phyloP scores from a whole-genome alignment of 441 rosid genomes.

The Arabidopsis hybrid region DNA sequence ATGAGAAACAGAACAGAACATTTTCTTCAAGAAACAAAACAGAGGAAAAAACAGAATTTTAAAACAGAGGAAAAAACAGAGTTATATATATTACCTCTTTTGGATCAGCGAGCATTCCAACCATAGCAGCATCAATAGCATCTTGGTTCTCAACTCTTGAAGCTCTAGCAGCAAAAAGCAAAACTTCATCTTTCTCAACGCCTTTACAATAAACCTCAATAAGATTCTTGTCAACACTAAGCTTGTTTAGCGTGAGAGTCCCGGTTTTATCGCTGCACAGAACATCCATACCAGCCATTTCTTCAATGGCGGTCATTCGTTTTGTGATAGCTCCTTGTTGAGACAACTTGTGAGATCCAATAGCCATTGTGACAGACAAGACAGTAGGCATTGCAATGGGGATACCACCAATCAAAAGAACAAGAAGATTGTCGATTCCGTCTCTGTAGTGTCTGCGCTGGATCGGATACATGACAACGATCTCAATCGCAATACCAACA shows the following conservation, averaged over 20 bases:
- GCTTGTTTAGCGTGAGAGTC: slow-evolving; percentile 86
- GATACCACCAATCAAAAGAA: slow-evolving; percentile 94
- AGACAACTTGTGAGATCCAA: slow-evolving; percentile 88
- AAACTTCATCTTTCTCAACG: slow-evolving; percentile 76
- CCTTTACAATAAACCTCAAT: slow-evolving; percentile 83
- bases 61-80: no score
- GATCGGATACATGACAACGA: slow-evolving; percentile 92
- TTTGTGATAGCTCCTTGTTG: slow-evolving; percentile 95
- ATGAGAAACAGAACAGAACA: not conserved
- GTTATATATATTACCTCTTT: slow-evolving; percentile 62
- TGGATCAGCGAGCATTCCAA: slow-evolving; percentile 96
- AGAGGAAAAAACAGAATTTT: not conserved
- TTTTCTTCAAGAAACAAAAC: not conserved
- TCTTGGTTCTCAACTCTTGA: slow-evolving; percentile 97
- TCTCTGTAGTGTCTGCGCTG: slow-evolving; percentile 79
- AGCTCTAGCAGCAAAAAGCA: slow-evolving; percentile 91
- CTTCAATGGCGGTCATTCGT: slow-evolving; percentile 97
- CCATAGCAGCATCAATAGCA: slow-evolving; percentile 98
- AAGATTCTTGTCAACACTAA: slow-evolving; percentile 81
- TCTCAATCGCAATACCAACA: slow-evolving; percentile 70
- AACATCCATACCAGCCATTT: slow-evolving; percentile 99
- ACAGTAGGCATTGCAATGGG: slow-evolving; percentile 98
- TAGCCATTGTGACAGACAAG: slow-evolving; percentile 95
- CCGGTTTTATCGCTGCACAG: slow-evolving; percentile 98
- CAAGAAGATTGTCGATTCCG: slow-evolving; percentile 92